Percentiles rank a stretch among this genome's conserved stretches.
phyloP scores from a whole-genome alignment of 1,284 basidiomycete species.

The Mycena sp. region DNA sequence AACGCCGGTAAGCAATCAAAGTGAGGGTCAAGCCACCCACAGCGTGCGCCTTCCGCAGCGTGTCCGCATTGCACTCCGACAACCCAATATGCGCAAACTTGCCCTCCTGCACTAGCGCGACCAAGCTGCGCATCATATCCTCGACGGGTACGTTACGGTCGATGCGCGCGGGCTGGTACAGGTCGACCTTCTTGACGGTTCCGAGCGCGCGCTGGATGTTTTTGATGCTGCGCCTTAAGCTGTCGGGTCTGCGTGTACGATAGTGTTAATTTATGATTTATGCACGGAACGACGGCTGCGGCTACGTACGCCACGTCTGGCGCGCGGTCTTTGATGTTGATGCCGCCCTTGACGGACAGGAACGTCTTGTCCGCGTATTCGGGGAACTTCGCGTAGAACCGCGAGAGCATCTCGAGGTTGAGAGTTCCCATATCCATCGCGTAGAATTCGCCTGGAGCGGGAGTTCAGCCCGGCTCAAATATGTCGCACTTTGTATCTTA shows the following conservation, averaged over 20 bases:
- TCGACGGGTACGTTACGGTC: constrained; percentile 49
- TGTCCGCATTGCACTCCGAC: constrained; percentile 60
- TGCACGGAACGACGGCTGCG: not conserved
- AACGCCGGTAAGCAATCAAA: not conserved
- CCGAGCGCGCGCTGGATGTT: constrained; percentile 52
- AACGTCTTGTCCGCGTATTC: constrained; percentile 60
- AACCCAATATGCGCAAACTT: constrained; percentile 61
- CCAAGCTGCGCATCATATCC: constrained; percentile 44
- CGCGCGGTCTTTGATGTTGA: not conserved
- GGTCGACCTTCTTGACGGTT: constrained; percentile 57
- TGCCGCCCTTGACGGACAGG: constrained; percentile 49
- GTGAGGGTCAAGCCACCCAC: constrained; percentile 29
- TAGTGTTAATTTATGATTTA: not conserved
- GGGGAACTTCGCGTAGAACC: constrained; percentile 60
- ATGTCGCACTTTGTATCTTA: constrained; percentile 19
- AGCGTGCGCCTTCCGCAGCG: constrained; percentile 56
- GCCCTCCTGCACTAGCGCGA: constrained; percentile 48
- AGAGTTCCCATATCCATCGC: constrained; percentile 38
- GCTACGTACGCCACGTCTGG: constrained; percentile 14
- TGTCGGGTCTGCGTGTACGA: constrained; percentile 41
- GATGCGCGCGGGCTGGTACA: constrained; percentile 56
- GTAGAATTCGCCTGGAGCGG: constrained; percentile 43
- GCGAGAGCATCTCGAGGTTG: constrained; percentile 52
- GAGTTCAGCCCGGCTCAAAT: not conserved
- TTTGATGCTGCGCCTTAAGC: constrained; percentile 50